These are phyloP conservation scores for Porphyra umbilicalis DNA, from an alignment of 31 red algal species.

Conservation along the genomic window DNA sequence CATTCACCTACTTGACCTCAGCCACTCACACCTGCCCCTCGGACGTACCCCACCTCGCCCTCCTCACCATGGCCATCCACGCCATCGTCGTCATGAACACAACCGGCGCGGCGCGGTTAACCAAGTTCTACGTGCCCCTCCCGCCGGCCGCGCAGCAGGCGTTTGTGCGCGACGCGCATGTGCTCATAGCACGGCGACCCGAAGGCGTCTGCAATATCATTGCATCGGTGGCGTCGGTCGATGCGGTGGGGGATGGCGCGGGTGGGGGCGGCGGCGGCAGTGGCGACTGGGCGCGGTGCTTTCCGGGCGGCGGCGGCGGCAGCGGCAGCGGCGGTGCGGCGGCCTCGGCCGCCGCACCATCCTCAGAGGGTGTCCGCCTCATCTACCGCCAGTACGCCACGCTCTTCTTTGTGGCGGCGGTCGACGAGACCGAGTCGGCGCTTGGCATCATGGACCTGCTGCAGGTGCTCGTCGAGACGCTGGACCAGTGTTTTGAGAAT, in stretches of 20 bases:
- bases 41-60: not conserved
- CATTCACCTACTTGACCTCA: too few relatives aligned
- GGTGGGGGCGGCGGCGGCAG: not conserved
- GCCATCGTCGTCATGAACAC: conserved; percentile 91
- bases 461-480: conserved; percentile 98
- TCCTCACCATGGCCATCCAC: conserved; percentile 48
- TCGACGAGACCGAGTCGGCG: conserved; percentile 85
- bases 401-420: conserved; percentile 88
- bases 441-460: conserved; percentile 97
- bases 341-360: too few relatives aligned
- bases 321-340: not conserved
- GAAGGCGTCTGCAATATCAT: conserved; percentile 55
- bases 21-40: too few relatives aligned
- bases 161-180: conserved; percentile 56
- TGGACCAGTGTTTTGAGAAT: conserved; percentile 97
- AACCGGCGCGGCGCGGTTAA: conserved; percentile 84
- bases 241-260: not conserved
- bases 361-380: conserved; percentile 43
- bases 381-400: conserved; percentile 97
- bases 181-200: conserved; percentile 39
- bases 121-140: conserved; percentile 76
- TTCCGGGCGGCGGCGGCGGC: not conserved
- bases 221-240: not conserved
- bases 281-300: not conserved
- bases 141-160: conserved; percentile 75